phyloP scores from a whole-genome alignment of 176 grass and related monocot species.

The Hsuehochloa calcarea region DNA sequence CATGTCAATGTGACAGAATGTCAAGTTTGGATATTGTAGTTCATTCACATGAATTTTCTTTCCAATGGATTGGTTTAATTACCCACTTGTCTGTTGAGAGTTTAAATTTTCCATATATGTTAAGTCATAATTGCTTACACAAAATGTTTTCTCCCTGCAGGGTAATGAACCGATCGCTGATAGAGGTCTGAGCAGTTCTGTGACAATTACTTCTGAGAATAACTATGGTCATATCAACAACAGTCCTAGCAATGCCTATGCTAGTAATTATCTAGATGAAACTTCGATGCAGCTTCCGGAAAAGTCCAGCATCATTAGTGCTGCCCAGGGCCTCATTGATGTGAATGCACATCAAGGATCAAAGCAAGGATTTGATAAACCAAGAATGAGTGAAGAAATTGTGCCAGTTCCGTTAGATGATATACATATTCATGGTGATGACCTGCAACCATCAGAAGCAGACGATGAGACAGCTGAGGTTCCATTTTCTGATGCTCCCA shows the following conservation, averaged over 20 bases:
- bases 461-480: conserved; percentile 36
- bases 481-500: conserved; percentile 79
- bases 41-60: not conserved
- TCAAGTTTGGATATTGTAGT: not conserved
- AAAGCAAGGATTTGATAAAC: conserved; percentile 42
- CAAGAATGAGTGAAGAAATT: conserved; percentile 55
- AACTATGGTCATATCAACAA: conserved; percentile 30
- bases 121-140: not conserved
- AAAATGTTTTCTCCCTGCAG: conserved; percentile 41
- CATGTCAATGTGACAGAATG: conserved; percentile 6
- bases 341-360: conserved; percentile 29
- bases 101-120: conserved; percentile 13
- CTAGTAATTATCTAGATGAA: conserved; percentile 44
- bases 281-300: conserved; percentile 5
- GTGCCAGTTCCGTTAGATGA: conserved; percentile 62
- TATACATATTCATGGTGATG: conserved; percentile 68
- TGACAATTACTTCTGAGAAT: conserved; percentile 19
- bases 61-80: not conserved
- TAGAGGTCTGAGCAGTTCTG: conserved; percentile 26
- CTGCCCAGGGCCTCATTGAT: conserved; percentile 26
- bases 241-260: conserved; percentile 21
- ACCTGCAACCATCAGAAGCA: not conserved
- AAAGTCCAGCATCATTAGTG: conserved; percentile 1
- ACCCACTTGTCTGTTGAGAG: not conserved
- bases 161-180: conserved; percentile 37